Evolutionary conservation across 1,284 basidiomycete species (phyloP).

Genomic region (Cutaneotrichosporon spelunceum): DNA sequence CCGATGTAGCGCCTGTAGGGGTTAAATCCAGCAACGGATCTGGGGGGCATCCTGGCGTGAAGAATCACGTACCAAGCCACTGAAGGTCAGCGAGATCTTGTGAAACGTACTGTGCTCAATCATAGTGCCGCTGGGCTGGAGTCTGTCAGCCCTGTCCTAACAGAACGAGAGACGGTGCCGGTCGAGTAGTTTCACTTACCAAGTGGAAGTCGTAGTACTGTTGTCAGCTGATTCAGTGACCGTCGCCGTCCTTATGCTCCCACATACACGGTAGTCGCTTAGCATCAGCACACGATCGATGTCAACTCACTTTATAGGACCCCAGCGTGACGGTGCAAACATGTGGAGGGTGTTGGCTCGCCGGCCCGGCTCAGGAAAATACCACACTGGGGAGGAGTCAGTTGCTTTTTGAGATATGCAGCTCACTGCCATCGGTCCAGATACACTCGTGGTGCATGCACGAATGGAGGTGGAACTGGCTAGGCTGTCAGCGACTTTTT

Average conservation of each 20-base stretch:
- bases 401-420: background rate
- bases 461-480: slow-evolving; percentile 31
- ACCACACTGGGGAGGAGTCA: slow-evolving; percentile 31
- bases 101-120: slow-evolving; percentile 17
- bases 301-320: slow-evolving; percentile 27
- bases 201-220: slow-evolving; percentile 36
- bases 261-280: slow-evolving; percentile 23
- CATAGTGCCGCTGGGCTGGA: slow-evolving; percentile 21
- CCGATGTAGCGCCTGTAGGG: slow-evolving; percentile 35
- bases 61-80: slow-evolving; percentile 22
- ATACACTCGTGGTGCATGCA: slow-evolving; percentile 29
- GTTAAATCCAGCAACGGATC: background rate
- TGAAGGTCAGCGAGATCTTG: slow-evolving; percentile 20
- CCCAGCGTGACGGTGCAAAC: slow-evolving; percentile 31
- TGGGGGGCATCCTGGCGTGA: background rate
- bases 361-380: slow-evolving; percentile 36
- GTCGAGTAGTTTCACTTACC: slow-evolving; percentile 7
- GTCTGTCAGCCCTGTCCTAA: slow-evolving; percentile 7
- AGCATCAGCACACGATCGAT: slow-evolving; percentile 4
- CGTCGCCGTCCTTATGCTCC: background rate
- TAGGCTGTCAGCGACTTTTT: background rate
- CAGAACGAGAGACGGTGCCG: background rate
- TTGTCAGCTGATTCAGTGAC: background rate
- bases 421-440: slow-evolving; percentile 31
- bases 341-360: slow-evolving; percentile 29